Percentiles rank a stretch among this genome's conserved stretches.
These are phyloP conservation scores for Piper betle DNA, from an alignment of 164 flowering plant species.

Conservation along the genomic window DNA sequence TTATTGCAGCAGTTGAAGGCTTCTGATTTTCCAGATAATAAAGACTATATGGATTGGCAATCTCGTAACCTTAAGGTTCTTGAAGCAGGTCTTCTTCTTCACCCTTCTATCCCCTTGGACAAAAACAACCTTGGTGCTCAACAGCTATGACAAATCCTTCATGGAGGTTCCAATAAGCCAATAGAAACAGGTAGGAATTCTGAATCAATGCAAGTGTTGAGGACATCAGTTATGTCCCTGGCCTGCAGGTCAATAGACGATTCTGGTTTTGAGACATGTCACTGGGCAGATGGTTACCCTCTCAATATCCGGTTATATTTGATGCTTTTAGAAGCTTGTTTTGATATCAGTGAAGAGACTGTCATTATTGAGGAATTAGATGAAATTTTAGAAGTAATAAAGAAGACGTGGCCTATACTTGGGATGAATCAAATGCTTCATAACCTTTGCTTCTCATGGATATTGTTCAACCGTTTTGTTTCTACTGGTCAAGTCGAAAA, in stretches of 20 bases:
- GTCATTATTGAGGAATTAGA: constrained; percentile 70
- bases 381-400: constrained; percentile 67
- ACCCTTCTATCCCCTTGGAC: constrained; percentile 49
- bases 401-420: constrained; percentile 80
- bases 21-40: constrained; percentile 55
- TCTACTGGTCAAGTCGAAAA: constrained; percentile 57
- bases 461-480: constrained; percentile 55
- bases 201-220: constrained; percentile 54
- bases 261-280: constrained; percentile 39
- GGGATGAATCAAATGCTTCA: constrained; percentile 74
- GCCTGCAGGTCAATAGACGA: constrained; percentile 67
- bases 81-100: constrained; percentile 70
- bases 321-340: constrained; percentile 68
- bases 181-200: constrained; percentile 54
- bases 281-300: constrained; percentile 93
- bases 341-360: constrained; percentile 64
- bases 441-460: constrained; percentile 80
- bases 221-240: constrained; percentile 49
- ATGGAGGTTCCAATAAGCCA: constrained; percentile 41
- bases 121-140: constrained; percentile 29
- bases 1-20: constrained; percentile 65
- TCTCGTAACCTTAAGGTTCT: constrained; percentile 56
- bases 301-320: constrained; percentile 61
- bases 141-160: constrained; percentile 46
- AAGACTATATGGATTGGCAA: constrained; percentile 73